These are phyloP conservation scores for Trichocladium antarcticum DNA, from an alignment of 495 filamentous ascomycete genomes.

Conservation along the genomic window DNA sequence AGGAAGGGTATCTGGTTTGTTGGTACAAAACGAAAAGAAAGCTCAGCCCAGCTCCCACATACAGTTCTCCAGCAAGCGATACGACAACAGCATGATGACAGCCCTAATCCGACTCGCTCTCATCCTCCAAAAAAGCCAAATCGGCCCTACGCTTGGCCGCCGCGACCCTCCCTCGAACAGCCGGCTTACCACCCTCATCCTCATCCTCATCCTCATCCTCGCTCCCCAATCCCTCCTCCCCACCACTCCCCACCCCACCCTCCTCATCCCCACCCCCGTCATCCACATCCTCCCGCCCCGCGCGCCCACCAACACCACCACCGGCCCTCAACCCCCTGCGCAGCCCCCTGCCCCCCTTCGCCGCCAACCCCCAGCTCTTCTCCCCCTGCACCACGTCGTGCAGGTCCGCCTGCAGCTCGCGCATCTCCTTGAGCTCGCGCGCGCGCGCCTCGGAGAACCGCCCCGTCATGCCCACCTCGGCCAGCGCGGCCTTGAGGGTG, in stretches of 20 bases:
- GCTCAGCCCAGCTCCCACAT: not conserved
- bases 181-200: conserved; percentile 17
- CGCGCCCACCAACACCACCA: not conserved
- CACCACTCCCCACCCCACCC: conserved; percentile 36
- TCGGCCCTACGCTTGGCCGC: conserved; percentile 30
- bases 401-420: conserved; percentile 72
- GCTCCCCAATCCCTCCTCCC: conserved; percentile 18
- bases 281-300: not conserved
- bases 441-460: conserved; percentile 78
- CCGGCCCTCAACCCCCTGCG: conserved; percentile 13
- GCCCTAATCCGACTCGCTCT: conserved; percentile 38
- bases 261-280: conserved; percentile 29
- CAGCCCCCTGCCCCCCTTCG: conserved; percentile 31
- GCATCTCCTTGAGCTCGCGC: conserved; percentile 67
- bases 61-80: not conserved
- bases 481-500: conserved; percentile 67
- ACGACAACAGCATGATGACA: not conserved
- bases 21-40: not conserved
- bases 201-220: conserved; percentile 32
- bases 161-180: conserved; percentile 10
- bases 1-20: not conserved
- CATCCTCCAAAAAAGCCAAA: conserved; percentile 36
- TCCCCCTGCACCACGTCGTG: conserved; percentile 71
- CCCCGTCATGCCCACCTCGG: conserved; percentile 75
- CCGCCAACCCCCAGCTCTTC: conserved; percentile 59